phyloP scores from a whole-genome alignment of 371 early-diverging fungal species.

The Coemansia sp. region DNA sequence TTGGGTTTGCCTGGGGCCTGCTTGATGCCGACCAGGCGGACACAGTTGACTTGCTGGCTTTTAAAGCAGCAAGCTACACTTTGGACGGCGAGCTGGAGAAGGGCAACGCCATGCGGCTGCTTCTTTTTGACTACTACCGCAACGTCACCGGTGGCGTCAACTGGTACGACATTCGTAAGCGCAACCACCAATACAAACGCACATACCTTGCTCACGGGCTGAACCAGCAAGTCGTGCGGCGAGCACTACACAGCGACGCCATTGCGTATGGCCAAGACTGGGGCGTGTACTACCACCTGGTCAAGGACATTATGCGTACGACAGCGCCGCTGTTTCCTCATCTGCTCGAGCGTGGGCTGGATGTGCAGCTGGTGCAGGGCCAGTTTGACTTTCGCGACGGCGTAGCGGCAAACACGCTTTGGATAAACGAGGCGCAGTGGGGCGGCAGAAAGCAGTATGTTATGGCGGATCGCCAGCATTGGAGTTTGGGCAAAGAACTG shows the following conservation, averaged over 20 bases:
- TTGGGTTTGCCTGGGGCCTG: constrained; percentile 60
- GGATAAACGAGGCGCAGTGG: constrained; percentile 66
- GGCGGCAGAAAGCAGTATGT: constrained; percentile 52
- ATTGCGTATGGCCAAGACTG: constrained; percentile 53
- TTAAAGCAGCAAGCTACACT: constrained; percentile 49
- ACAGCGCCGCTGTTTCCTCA: constrained; percentile 54
- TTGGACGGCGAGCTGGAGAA: constrained; percentile 52
- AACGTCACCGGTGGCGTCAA: constrained; percentile 64
- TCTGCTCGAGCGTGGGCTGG: constrained; percentile 50
- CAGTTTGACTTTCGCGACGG: constrained; percentile 74
- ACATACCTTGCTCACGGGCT: constrained; percentile 57
- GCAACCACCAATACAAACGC: constrained; percentile 58
- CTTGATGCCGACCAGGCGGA: constrained; percentile 53
- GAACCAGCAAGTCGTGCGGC: constrained; percentile 53
- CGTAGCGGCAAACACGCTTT: constrained; percentile 57
- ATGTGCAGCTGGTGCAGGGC: constrained; percentile 58
- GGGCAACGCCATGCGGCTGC: constrained; percentile 51
- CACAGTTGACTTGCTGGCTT: constrained; percentile 45
- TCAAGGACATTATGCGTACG: constrained; percentile 62
- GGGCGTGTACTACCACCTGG: constrained; percentile 52
- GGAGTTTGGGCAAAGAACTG: constrained; percentile 53
- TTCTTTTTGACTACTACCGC: constrained; percentile 59
- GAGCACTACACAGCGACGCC: constrained; percentile 55
- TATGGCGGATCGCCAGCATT: constrained; percentile 55
- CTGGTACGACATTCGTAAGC: constrained; percentile 67